phyloP scores from a whole-genome alignment of 164 flowering plant genomes.

The Echeveria elegans region DNA sequence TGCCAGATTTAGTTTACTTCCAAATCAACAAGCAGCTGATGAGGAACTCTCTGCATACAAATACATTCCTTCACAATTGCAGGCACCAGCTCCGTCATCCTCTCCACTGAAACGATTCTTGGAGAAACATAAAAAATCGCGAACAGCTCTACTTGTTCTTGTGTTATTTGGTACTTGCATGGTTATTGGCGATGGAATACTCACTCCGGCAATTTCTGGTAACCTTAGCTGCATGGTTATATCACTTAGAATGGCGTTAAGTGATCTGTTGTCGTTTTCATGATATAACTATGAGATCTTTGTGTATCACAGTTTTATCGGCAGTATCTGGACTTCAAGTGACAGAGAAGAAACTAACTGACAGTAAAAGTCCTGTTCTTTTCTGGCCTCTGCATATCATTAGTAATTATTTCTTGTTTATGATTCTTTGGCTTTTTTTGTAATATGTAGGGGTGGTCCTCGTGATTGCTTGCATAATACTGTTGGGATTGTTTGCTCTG shows the following conservation, averaged over 20 bases:
- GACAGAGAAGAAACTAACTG: slow-evolving; percentile 40
- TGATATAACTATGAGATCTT: slow-evolving; percentile 2
- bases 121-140: slow-evolving; percentile 31
- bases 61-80: neutral
- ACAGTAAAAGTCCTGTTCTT: slow-evolving; percentile 32
- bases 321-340: slow-evolving; percentile 59
- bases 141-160: slow-evolving; percentile 29
- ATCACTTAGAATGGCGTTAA: neutral
- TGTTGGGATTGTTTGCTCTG: slow-evolving; percentile 58
- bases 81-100: slow-evolving; percentile 25
- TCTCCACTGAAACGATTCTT: slow-evolving; percentile 30
- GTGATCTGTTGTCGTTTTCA: neutral
- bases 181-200: slow-evolving; percentile 55
- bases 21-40: slow-evolving; percentile 15
- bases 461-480: slow-evolving; percentile 40
- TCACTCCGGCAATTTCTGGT: slow-evolving; percentile 63
- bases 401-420: neutral
- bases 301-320: slow-evolving; percentile 47
- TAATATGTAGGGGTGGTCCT: slow-evolving; percentile 37
- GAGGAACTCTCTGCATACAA: slow-evolving; percentile 21
- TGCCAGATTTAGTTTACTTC: slow-evolving; percentile 31
- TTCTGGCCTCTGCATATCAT: neutral
- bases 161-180: slow-evolving; percentile 50
- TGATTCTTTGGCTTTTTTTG: slow-evolving; percentile 1
- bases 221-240: neutral